Evolutionary conservation across 2,329 filamentous ascomycete genomes (phyloP), one percentile per base, ranked within the genome.

Genomic region (Exophiala oligosperma): DNA sequence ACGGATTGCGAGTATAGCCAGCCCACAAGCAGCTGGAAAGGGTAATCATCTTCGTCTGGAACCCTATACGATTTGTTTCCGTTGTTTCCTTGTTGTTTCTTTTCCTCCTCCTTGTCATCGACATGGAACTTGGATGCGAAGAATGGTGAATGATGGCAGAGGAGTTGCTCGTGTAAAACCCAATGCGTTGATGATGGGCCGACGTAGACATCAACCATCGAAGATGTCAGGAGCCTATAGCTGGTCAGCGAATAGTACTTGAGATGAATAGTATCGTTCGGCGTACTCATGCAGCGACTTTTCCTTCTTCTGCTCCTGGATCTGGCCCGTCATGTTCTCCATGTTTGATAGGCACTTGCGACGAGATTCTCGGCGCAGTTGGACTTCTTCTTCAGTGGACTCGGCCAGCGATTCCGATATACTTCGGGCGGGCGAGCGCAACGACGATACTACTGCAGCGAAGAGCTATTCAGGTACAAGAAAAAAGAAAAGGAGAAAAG

Each of bases 131-230:
- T 76, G 54, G 76, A 74, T 66, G 76, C 73, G 76, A 83, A 83
- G 74, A 80, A 81, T 49, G 76, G 75, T 35, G 78, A 81, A 70
- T 81, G 76, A 66, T 81, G 68, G 73, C 79, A 81, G 47, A 83
- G 77, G 6, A 83, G 79, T 64, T 81, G 81, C 67, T 83, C 79
- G 73, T 83, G 81, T 3, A 83, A 73, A 56, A 78, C 74, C 79
- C 79, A 83, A 69, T 80, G 78, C 1, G 79, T 81, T 71, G 80
- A 80, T 37, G 81, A 77, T 5, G 73, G 62, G 54, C 81, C 81
- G 68, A 83, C 78, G 68, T 82, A 83, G 70, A 83, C 77, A 71
- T 83, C 79, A 57, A 83, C 81, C 72, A 83, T 77, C 59, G 79
- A 76, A 55, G 74, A 76, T 57, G 79, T 80, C 62, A 83, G 77